Percentiles rank a stretch among this genome's conserved stretches.
These are phyloP conservation scores for Sistotremastrum suecicum DNA, from an alignment of 768 basidiomycete species.

Conservation along the genomic window DNA sequence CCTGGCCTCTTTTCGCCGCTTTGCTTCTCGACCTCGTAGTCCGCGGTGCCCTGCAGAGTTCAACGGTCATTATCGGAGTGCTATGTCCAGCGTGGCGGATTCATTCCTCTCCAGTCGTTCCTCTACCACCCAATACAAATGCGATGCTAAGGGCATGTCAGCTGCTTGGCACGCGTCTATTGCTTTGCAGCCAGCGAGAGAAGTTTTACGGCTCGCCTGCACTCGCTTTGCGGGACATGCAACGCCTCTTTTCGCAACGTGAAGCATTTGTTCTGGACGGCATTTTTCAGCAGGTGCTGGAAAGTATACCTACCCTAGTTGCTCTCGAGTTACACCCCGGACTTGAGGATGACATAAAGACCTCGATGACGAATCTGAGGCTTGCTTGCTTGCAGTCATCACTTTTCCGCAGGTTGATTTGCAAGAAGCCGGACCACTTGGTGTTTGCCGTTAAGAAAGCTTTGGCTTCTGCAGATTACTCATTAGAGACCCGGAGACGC, in stretches of 20 bases:
- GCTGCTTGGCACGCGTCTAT: too few relatives aligned
- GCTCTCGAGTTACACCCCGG: constrained; percentile 49
- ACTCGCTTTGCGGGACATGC: constrained; percentile 45
- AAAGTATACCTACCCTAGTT: constrained; percentile 54
- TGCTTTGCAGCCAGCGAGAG: too few relatives aligned
- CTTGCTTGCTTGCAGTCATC: constrained; percentile 42
- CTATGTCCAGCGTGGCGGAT: constrained; percentile 69
- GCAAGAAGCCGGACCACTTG: constrained; percentile 59
- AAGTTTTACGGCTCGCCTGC: constrained; percentile 20
- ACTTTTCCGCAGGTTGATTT: constrained; percentile 65
- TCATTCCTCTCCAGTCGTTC: constrained; percentile 19
- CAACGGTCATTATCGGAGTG: constrained; percentile 57
- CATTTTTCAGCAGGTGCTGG: constrained; percentile 49
- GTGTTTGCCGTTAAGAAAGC: constrained; percentile 54
- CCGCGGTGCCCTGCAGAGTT: constrained; percentile 54
- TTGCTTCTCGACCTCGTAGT: constrained; percentile 52
- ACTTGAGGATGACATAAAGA: constrained; percentile 36
- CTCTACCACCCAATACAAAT: too few relatives aligned
- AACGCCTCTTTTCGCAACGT: constrained; percentile 54
- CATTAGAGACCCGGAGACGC: too few relatives aligned
- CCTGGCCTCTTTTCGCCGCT: constrained; percentile 52
- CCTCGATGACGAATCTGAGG: constrained; percentile 37
- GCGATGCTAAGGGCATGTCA: too few relatives aligned
- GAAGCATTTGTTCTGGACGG: constrained; percentile 49
- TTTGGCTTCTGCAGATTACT: constrained; percentile 24